These are phyloP conservation scores for Dysphania ambrosioides DNA, from an alignment of 148 eudicot species.

Conservation along the genomic window DNA sequence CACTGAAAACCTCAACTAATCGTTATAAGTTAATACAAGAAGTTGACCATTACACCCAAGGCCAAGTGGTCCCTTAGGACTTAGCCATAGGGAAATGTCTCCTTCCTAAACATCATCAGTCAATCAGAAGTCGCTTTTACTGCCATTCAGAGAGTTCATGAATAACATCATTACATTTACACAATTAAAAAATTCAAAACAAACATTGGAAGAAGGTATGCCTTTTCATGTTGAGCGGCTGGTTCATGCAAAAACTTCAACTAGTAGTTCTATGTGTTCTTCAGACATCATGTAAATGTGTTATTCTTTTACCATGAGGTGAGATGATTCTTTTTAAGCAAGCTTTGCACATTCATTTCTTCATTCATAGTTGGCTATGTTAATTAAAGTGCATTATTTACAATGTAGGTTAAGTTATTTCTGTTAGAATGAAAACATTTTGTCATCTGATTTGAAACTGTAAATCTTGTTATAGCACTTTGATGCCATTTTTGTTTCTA, in stretches of 20 bases:
- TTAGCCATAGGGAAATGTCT: no score
- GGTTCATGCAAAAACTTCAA: background rate
- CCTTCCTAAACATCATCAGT: no score
- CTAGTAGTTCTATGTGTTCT: background rate
- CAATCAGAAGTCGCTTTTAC: background rate
- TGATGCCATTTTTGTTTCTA: background rate
- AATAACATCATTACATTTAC: no score
- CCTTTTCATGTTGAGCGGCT: background rate
- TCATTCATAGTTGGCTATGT: background rate
- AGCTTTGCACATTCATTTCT: background rate
- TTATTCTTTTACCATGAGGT: background rate
- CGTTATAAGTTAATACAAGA: no score
- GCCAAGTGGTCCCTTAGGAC: no score
- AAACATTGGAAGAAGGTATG: background rate
- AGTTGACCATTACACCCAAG: no score
- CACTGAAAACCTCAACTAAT: no score
- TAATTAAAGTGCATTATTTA: background rate
- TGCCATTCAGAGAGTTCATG: no score
- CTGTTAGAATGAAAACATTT: background rate
- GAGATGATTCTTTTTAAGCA: background rate
- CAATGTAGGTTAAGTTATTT: background rate
- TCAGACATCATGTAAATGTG: background rate
- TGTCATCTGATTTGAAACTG: background rate
- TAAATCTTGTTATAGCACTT: background rate
- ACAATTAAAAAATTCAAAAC: no score